Percentiles rank a stretch among this genome's conserved stretches.
phyloP scores from a whole-genome alignment of 805 yeast species.

The Starmerella stellata region DNA sequence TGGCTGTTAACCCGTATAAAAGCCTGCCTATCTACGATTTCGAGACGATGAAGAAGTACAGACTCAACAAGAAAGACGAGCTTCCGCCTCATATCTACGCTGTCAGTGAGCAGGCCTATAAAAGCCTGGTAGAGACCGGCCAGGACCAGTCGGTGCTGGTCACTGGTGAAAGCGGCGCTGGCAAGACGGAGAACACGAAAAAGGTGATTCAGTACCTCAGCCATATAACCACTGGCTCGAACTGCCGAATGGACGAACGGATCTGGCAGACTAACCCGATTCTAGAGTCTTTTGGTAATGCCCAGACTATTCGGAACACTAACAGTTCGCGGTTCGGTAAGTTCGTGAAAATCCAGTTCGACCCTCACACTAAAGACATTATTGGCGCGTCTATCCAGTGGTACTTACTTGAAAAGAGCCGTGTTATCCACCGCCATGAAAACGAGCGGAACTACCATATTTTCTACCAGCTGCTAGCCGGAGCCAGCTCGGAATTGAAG shows the following conservation, averaged over 20 bases:
- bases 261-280: constrained; percentile 90
- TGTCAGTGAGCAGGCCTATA: constrained; percentile 68
- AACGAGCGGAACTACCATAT: constrained; percentile 84
- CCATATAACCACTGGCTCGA: constrained; percentile 32
- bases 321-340: constrained; percentile 96
- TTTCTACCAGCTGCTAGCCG: constrained; percentile 69
- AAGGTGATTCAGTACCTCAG: constrained; percentile 84
- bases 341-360: constrained; percentile 72
- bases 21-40: constrained; percentile 50
- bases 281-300: constrained; percentile 88
- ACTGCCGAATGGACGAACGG: constrained; percentile 46
- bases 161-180: constrained; percentile 99
- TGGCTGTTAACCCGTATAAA: constrained; percentile 86
- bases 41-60: constrained; percentile 40
- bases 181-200: constrained; percentile 94
- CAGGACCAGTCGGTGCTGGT: constrained; percentile 81
- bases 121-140: constrained; percentile 47
- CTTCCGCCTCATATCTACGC: constrained; percentile 80
- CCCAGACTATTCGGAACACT: constrained; percentile 83
- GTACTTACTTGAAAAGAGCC: constrained; percentile 81
- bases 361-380: constrained; percentile 37
- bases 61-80: constrained; percentile 29
- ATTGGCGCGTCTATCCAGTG: constrained; percentile 87
- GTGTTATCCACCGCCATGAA: constrained; percentile 60
- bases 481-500: constrained; percentile 32